phyloP scores from a whole-genome alignment of 192 early-diverging fungal genomes.

The Martensiomyces pterosporus region DNA sequence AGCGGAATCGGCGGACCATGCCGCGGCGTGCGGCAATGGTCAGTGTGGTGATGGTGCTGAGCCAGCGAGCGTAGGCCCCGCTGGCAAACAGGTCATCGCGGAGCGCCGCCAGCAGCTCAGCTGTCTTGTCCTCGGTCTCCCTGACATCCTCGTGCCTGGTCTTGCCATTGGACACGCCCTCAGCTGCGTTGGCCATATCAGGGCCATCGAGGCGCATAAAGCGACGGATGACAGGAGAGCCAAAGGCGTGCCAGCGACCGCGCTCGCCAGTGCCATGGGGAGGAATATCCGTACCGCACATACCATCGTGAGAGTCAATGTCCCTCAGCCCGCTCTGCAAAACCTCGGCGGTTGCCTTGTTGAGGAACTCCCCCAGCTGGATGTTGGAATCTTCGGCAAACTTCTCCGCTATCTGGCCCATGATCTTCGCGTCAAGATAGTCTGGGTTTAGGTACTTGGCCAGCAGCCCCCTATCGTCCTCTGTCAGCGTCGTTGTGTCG shows the following conservation, averaged over 20 bases:
- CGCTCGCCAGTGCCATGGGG: slow-evolving; percentile 59
- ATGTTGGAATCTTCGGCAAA: slow-evolving; percentile 68
- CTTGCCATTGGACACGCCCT: background rate
- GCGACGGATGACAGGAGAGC: slow-evolving; percentile 65
- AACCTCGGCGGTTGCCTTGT: slow-evolving; percentile 28
- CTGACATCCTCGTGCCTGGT: background rate
- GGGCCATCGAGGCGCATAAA: slow-evolving; percentile 50
- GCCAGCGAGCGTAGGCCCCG: slow-evolving; percentile 59
- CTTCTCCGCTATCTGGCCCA: slow-evolving; percentile 55
- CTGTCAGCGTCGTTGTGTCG: slow-evolving; percentile 29
- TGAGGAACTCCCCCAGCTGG: slow-evolving; percentile 61
- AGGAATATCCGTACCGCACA: slow-evolving; percentile 32
- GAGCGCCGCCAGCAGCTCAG: slow-evolving; percentile 34
- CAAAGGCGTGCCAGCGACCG: slow-evolving; percentile 56
- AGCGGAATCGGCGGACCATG: slow-evolving; percentile 67
- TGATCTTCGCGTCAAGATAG: slow-evolving; percentile 53
- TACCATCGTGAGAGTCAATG: slow-evolving; percentile 52
- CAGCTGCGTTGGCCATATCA: slow-evolving; percentile 2
- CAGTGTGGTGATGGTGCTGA: slow-evolving; percentile 55
- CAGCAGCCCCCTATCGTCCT: slow-evolving; percentile 51
- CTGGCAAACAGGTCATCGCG: slow-evolving; percentile 50
- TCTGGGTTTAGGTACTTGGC: slow-evolving; percentile 58
- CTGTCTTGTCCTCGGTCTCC: slow-evolving; percentile 8
- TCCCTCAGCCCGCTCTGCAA: slow-evolving; percentile 29
- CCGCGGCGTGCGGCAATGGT: slow-evolving; percentile 44